Percentiles rank a stretch among this genome's conserved stretches.
Conservation (phyloP, 2,329 filamentous ascomycete species). For the Botrytis pseudocinerea region DNA sequence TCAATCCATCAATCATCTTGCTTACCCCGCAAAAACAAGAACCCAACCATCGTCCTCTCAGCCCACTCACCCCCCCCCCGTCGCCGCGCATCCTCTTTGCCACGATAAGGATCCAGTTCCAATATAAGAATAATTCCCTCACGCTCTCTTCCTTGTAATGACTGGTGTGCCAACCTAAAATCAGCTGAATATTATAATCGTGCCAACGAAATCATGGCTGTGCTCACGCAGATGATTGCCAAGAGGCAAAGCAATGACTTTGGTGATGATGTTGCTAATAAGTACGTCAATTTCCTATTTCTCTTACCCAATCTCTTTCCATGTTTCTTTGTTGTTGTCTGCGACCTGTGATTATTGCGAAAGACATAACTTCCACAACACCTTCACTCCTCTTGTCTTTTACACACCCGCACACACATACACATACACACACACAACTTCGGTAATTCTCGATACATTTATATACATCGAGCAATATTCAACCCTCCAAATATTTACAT, state of each 20-base stretch:
- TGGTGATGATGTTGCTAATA: neutral
- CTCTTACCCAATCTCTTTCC: neutral
- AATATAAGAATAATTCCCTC: neutral
- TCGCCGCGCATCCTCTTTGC: conserved; percentile 1
- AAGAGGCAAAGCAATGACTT: conserved; percentile 8
- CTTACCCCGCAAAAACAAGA: neutral
- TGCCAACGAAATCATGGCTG: conserved; percentile 1
- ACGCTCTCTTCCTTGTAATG: neutral
- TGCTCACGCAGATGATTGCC: neutral
- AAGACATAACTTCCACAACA: neutral
- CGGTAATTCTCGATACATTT: no score
- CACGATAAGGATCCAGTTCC: neutral
- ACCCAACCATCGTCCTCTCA: neutral
- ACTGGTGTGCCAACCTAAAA: neutral
- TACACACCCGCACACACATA: neutral
- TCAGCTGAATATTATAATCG: neutral
- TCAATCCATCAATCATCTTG: neutral
- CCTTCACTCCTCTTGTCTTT: neutral
- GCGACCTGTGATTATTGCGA: neutral
- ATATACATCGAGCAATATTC: neutral
- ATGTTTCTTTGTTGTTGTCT: neutral
- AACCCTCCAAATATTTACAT: neutral
- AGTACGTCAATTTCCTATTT: conserved; percentile 4
- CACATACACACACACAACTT: neutral
- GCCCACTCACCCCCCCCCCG: neutral